Evolutionary conservation across 768 basidiomycete genomes (phyloP).

Genomic region (Mycena vitilis): DNA sequence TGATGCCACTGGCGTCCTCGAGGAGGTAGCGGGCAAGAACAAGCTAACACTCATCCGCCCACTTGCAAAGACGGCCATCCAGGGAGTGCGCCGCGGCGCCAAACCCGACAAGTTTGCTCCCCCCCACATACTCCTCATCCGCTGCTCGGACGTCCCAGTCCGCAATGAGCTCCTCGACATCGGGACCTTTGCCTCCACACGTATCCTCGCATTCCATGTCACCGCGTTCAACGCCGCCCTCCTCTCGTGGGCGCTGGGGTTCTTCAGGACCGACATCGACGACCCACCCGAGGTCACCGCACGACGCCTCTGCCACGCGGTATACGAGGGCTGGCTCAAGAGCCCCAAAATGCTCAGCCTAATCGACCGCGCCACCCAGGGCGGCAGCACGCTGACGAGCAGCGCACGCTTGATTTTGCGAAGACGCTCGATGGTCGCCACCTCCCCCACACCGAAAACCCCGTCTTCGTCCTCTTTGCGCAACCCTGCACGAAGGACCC

Average conservation of each 20-base stretch:
- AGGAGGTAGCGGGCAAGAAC: neutral
- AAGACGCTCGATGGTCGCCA: neutral
- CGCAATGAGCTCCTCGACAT: neutral
- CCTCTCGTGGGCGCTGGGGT: neutral
- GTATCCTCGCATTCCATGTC: constrained; percentile 1
- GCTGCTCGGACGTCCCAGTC: neutral
- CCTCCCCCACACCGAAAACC: neutral
- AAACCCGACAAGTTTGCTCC: neutral
- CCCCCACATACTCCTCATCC: neutral
- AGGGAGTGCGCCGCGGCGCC: neutral
- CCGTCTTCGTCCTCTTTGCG: constrained; percentile 12
- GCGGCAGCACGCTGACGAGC: neutral
- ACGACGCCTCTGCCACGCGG: neutral
- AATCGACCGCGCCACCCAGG: constrained; percentile 16
- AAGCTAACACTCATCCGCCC: neutral
- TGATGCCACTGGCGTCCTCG: neutral
- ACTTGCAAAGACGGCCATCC: neutral
- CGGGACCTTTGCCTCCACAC: neutral
- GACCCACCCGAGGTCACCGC: neutral
- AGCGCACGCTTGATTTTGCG: neutral
- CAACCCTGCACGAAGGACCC: constrained; percentile 6
- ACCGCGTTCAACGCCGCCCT: neutral
- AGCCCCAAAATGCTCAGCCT: neutral
- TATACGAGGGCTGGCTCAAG: neutral
- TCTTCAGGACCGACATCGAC: constrained; percentile 1